Evolutionary conservation across 306 rosid species (phyloP).

Genomic region (Trichosanthes truncata): DNA sequence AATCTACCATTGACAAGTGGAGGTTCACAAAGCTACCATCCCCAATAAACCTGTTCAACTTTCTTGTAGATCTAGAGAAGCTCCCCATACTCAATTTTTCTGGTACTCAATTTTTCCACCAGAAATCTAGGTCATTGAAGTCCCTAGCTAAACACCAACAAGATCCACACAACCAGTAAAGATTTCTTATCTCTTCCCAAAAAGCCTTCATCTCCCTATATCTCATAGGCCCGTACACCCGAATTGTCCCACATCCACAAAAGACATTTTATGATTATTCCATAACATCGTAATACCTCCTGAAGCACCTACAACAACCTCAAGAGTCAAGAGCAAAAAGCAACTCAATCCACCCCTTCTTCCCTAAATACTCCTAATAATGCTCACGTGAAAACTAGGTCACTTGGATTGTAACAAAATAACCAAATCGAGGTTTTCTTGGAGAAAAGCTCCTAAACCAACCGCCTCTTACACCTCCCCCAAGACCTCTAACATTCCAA

Average conservation of each 20-base stretch:
- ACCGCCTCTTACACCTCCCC: background rate
- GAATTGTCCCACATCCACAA: background rate
- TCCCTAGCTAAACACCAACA: background rate
- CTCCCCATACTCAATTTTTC: background rate
- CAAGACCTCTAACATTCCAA: background rate
- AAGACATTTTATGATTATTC: background rate
- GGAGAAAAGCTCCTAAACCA: background rate
- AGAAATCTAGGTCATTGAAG: background rate
- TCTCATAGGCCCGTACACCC: background rate
- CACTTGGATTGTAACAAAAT: background rate
- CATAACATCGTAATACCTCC: background rate
- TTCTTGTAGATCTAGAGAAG: background rate
- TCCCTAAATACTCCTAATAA: background rate
- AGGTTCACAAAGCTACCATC: too few relatives aligned
- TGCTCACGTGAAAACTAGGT: background rate
- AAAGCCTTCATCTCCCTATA: background rate
- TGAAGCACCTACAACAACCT: background rate
- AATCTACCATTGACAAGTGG: too few relatives aligned
- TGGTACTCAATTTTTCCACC: background rate
- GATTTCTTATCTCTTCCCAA: background rate
- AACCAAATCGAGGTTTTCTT: background rate
- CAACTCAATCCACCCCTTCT: background rate
- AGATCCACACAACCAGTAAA: background rate
- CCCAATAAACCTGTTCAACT: background rate
- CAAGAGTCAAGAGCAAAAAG: background rate